Evolutionary conservation across 495 filamentous ascomycete genomes (phyloP).

Genomic region (Massariosphaeria phaeospora): DNA sequence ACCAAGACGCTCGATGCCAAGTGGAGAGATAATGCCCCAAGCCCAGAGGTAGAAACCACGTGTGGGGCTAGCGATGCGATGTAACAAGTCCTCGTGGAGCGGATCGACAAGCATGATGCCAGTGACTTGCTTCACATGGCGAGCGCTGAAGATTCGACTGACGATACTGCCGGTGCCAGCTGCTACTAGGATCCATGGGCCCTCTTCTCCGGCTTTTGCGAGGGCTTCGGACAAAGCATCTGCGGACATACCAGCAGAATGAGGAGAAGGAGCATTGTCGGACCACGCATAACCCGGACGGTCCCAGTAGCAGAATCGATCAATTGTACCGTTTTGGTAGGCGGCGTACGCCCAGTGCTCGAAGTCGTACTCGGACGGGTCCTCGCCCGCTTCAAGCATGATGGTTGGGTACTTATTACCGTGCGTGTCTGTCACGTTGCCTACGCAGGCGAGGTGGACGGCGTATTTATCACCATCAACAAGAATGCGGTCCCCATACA

Average conservation of each 20-base stretch:
- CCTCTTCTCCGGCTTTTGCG: constrained; percentile 69
- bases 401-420: constrained; percentile 62
- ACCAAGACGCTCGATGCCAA: constrained; percentile 72
- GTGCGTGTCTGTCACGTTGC: constrained; percentile 50
- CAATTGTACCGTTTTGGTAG: constrained; percentile 67
- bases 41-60: constrained; percentile 83
- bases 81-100: constrained; percentile 77
- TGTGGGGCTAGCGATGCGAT: constrained; percentile 56
- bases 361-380: constrained; percentile 68
- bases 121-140: constrained; percentile 63
- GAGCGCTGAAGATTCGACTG: constrained; percentile 79
- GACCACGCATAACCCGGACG: constrained; percentile 86
- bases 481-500: constrained; percentile 66
- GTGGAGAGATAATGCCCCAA: constrained; percentile 74
- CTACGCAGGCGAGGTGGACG: constrained; percentile 80
- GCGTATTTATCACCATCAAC: constrained; percentile 78
- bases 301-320: constrained; percentile 92
- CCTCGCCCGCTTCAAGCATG: constrained; percentile 74
- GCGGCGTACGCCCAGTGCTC: constrained; percentile 65
- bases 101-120: constrained; percentile 84
- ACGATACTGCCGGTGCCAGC: constrained; percentile 81
- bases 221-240: constrained; percentile 83
- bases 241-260: constrained; percentile 83
- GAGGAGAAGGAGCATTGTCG: constrained; percentile 88
- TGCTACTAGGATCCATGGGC: constrained; percentile 71